Percentiles rank a stretch among this genome's conserved stretches.
These are phyloP conservation scores for Phanerodontia chrysosporium DNA, from an alignment of 768 basidiomycete genomes.

Conservation along the genomic window DNA sequence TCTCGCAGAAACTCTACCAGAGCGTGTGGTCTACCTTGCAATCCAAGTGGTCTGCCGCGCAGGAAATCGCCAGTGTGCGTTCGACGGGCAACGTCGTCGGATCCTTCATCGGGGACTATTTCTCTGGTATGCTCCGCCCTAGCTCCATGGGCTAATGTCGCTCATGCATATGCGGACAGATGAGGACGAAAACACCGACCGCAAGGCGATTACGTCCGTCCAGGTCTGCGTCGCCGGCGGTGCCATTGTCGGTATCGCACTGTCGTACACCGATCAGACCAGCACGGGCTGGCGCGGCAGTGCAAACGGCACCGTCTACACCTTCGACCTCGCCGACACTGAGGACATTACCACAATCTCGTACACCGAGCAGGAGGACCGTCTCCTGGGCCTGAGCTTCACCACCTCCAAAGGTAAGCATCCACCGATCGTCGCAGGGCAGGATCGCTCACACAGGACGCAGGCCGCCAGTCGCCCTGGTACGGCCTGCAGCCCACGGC, in stretches of 20 bases:
- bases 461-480: background rate
- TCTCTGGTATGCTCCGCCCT: background rate
- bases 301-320: background rate
- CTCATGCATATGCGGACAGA: background rate
- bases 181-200: background rate
- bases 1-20: background rate
- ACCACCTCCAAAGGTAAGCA: background rate
- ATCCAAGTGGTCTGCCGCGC: background rate
- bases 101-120: background rate
- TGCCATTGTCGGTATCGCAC: background rate
- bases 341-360: background rate
- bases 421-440: background rate
- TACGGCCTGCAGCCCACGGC: background rate
- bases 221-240: background rate
- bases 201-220: background rate
- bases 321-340: background rate
- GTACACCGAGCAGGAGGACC: background rate
- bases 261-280: background rate
- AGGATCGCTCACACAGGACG: background rate
- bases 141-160: background rate
- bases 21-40: background rate
- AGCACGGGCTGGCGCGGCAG: slow-evolving; percentile 2
- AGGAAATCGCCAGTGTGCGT: background rate
- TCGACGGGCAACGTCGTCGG: background rate
- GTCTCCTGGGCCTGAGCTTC: background rate